Percentiles rank a stretch among this genome's conserved stretches.
phyloP scores from a whole-genome alignment of 805 yeast species.

The Saccharomycopsis amapae region DNA sequence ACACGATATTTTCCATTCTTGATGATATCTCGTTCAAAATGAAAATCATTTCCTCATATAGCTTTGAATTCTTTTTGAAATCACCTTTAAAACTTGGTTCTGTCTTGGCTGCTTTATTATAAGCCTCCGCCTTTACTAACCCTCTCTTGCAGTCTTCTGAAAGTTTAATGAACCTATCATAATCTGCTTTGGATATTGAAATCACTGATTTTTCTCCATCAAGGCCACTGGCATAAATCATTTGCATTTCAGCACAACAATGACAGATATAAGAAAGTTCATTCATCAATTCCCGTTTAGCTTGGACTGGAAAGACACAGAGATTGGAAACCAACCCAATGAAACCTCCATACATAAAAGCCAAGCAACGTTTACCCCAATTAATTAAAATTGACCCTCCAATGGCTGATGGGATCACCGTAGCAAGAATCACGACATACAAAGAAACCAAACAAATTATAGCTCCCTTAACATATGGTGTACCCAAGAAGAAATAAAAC shows the following conservation, averaged over 20 bases:
- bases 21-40: conserved; percentile 41
- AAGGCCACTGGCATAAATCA: conserved; percentile 33
- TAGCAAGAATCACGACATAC: conserved; percentile 40
- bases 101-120: conserved; percentile 34
- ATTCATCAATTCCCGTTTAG: conserved; percentile 37
- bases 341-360: conserved; percentile 44
- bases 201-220: conserved; percentile 29
- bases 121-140: conserved; percentile 35
- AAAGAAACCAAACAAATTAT: conserved; percentile 42
- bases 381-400: conserved; percentile 36
- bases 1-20: conserved; percentile 39
- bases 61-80: conserved; percentile 33
- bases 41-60: conserved; percentile 39
- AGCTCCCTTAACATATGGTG: conserved; percentile 46
- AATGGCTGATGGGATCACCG: conserved; percentile 33
- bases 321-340: conserved; percentile 41
- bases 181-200: conserved; percentile 23
- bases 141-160: conserved; percentile 35
- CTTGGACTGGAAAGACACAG: conserved; percentile 39
- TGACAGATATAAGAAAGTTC: conserved; percentile 37
- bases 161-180: conserved; percentile 28
- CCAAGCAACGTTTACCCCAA: conserved; percentile 44
- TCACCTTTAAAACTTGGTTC: conserved; percentile 45
- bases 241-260: conserved; percentile 33
- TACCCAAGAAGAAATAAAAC: conserved; percentile 36